A percentile compares a stretch with the other conserved stretches of the same genome.
phyloP scores from a whole-genome alignment of 2,329 filamentous ascomycete species.

The Herpotrichia juniperi region DNA sequence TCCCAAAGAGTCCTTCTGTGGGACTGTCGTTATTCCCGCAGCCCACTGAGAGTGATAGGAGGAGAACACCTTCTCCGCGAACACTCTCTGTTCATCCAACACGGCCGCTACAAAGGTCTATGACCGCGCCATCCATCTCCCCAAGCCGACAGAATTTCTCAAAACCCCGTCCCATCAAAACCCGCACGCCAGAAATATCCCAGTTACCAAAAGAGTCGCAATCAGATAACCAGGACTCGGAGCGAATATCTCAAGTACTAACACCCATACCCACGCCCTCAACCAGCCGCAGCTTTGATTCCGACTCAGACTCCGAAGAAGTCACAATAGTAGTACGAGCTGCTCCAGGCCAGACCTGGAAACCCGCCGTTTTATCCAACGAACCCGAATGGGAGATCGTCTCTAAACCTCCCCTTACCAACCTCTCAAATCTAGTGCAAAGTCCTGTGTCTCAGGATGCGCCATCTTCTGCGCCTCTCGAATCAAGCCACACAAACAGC shows the following conservation, averaged over 20 bases:
- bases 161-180: slow-evolving; percentile 9
- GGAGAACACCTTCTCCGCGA: slow-evolving; percentile 34
- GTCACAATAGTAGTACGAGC: slow-evolving; percentile 31
- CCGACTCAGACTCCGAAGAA: slow-evolving; percentile 35
- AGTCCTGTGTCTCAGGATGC: slow-evolving; percentile 23
- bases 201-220: neutral
- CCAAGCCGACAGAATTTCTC: slow-evolving; percentile 32
- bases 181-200: slow-evolving; percentile 6
- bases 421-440: slow-evolving; percentile 18
- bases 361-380: slow-evolving; percentile 26
- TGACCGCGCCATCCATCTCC: slow-evolving; percentile 36
- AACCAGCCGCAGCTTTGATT: slow-evolving; percentile 36
- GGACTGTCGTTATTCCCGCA: slow-evolving; percentile 41
- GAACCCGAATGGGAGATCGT: slow-evolving; percentile 41
- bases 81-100: slow-evolving; percentile 22
- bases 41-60: slow-evolving; percentile 16
- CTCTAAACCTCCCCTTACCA: slow-evolving; percentile 21
- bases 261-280: slow-evolving; percentile 36
- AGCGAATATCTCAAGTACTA: slow-evolving; percentile 14
- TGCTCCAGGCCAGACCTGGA: slow-evolving; percentile 21
- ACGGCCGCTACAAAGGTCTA: slow-evolving; percentile 32
- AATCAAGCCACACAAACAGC: slow-evolving; percentile 14
- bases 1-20: slow-evolving; percentile 32
- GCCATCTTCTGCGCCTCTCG: slow-evolving; percentile 33
- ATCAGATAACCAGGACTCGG: slow-evolving; percentile 4